Evolutionary conservation across 129 eudicot species (phyloP).

Genomic region (Tanacetum coccineum): DNA sequence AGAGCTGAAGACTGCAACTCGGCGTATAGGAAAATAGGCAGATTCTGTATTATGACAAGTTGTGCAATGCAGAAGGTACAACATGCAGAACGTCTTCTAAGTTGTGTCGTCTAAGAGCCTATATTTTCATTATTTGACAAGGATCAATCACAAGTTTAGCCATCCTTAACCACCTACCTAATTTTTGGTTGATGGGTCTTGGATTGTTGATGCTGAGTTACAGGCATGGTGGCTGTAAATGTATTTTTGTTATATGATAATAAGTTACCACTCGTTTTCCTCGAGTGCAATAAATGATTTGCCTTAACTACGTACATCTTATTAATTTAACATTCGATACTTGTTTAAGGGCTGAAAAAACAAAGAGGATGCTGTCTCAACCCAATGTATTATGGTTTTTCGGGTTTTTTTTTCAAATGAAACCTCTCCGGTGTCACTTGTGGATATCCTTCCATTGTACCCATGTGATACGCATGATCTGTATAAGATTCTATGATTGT

Average conservation of each 20-base stretch:
- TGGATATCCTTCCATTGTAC: too few species aligned
- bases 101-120: constrained; percentile 9
- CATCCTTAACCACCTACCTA: constrained; percentile 8
- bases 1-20: constrained; percentile 11
- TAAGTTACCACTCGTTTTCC: neutral
- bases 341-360: neutral
- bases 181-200: constrained; percentile 10
- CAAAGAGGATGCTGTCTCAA: too few species aligned
- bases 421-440: too few species aligned
- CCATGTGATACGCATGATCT: too few species aligned
- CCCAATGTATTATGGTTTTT: too few species aligned
- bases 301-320: constrained; percentile 5
- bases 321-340: neutral
- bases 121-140: constrained; percentile 1
- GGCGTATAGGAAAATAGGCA: neutral
- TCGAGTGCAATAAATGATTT: neutral
- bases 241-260: constrained; percentile 16
- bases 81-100: constrained; percentile 23
- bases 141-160: constrained; percentile 1
- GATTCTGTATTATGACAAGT: constrained; percentile 13
- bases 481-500: too few species aligned
- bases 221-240: constrained; percentile 21
- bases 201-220: neutral
- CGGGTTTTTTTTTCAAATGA: too few species aligned
- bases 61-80: constrained; percentile 28